Percentiles rank a stretch among this genome's conserved stretches.
Evolutionary conservation across 2,329 filamentous ascomycete genomes (phyloP).

Genomic region (Fusarium austroafricanum): DNA sequence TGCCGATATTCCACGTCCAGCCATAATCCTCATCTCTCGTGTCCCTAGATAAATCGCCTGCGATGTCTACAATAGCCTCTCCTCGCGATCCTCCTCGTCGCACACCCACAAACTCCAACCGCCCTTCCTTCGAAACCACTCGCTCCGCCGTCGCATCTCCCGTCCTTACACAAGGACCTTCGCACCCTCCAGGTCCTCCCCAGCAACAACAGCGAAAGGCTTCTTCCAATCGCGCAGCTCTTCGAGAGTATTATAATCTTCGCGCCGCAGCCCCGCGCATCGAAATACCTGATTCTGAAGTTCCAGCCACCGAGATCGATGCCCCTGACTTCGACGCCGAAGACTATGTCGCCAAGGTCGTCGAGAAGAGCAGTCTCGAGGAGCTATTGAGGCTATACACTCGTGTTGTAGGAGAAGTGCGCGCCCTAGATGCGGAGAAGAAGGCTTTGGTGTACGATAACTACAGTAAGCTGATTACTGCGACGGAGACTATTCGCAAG

Average conservation of each 20-base stretch:
- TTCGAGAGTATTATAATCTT: constrained; percentile 96
- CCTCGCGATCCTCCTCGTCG: constrained; percentile 69
- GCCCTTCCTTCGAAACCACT: constrained; percentile 76
- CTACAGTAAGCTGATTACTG: constrained; percentile 95
- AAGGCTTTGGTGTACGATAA: constrained; percentile 99
- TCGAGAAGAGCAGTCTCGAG: constrained; percentile 72
- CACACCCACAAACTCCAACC: constrained; percentile 78
- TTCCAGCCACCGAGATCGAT: constrained; percentile 79
- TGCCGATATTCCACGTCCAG: not conserved
- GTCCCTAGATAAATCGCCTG: constrained; percentile 12
- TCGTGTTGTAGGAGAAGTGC: constrained; percentile 80
- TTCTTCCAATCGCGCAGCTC: constrained; percentile 79
- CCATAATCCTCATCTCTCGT: not conserved
- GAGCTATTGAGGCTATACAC: constrained; percentile 78
- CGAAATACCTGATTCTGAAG: constrained; percentile 64
- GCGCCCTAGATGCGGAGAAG: constrained; percentile 92
- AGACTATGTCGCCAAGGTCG: constrained; percentile 71
- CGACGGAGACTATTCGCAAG: constrained; percentile 93
- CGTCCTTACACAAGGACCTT: constrained; percentile 44
- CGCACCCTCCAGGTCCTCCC: constrained; percentile 13
- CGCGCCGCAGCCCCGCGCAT: constrained; percentile 57
- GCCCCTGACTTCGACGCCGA: constrained; percentile 76
- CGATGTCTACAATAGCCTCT: constrained; percentile 75
- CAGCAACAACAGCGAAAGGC: constrained; percentile 52
- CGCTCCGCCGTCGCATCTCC: constrained; percentile 71